Evolutionary conservation across 2,329 filamentous ascomycete genomes (phyloP), one percentile per base, ranked within the genome.

Genomic region (Colletotrichum chrysophilum): DNA sequence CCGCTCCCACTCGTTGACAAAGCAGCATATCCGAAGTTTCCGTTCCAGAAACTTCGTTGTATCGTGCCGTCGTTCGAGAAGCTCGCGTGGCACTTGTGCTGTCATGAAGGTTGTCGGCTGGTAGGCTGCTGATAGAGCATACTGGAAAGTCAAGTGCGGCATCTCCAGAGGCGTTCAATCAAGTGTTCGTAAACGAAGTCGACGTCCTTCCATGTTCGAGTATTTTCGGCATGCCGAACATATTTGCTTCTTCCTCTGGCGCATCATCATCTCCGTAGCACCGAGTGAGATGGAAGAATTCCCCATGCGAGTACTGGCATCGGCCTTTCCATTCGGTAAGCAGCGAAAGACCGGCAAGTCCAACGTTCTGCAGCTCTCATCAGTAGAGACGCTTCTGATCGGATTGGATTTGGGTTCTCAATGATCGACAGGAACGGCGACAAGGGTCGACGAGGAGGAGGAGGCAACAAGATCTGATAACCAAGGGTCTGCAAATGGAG

Each of bases 361-460:
- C 43, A 52, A 52, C 10, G 6, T 52, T 52, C 43, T 52, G 43
- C 43, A 52, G 43, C 43, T 21, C 12, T 4, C 43, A 13, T 52
- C 43, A 24, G 10, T 21, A 52, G n/a, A 52, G n/a, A 13, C n/a
- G 10, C 2, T 13, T 21, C 43, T 52, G 43, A 21, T 21, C n/a
- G 43, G n/a, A 21, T 13, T 5, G 4, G 4, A 21, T 13, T 4
- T 7, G 43, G 10, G 43, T 21, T n/a, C 43, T 52, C 43, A n/a
- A 26, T 24, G 67, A 71, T 74, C 71, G 67, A 71, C 68, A 71
- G 60, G 60, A 38, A 71, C 68, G 16, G 62, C 43, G 38, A 66
- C 70, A 52, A n/a, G 64, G 36, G 26, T 72, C 36, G 34, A 32
- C 16, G 18, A 48, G 21, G 18, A 38, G 9, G 36, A 5, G 48